Conservation (phyloP, 2,329 filamentous ascomycete species). For the Dactylonectria macrodidyma region DNA sequence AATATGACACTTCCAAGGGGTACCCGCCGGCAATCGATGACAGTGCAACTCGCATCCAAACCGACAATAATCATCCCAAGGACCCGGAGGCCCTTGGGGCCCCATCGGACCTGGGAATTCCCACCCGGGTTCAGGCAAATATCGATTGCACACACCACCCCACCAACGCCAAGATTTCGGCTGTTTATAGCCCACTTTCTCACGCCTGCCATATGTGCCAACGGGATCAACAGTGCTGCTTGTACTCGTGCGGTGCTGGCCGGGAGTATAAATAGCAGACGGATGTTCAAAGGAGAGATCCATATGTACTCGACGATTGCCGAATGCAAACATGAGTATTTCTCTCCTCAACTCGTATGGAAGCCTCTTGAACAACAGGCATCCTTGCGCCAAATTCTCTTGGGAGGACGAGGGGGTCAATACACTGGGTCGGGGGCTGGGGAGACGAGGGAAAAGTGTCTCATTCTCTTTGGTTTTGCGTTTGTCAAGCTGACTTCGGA, state of each 20-base stretch:
- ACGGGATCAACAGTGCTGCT: too few relatives aligned
- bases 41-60: not conserved
- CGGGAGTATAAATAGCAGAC: not conserved
- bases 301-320: not conserved
- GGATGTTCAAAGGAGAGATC: slow-evolving; percentile 2
- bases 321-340: slow-evolving; percentile 5
- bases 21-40: not conserved
- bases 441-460: not conserved
- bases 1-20: slow-evolving; percentile 5
- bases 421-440: not conserved
- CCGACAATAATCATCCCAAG: slow-evolving; percentile 12
- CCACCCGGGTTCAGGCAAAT: too few relatives aligned
- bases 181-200: not conserved
- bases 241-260: not conserved
- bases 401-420: slow-evolving; percentile 4
- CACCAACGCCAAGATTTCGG: slow-evolving; percentile 10
- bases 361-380: not conserved
- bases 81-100: not conserved
- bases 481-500: not conserved
- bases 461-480: not conserved
- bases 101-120: not conserved
- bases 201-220: not conserved
- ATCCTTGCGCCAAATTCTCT: not conserved
- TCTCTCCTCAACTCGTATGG: slow-evolving; percentile 1
- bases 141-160: slow-evolving; percentile 11